Base-by-base conservation (phyloP, 768 basidiomycete species). In the Pleurotus sapidus region DNA sequence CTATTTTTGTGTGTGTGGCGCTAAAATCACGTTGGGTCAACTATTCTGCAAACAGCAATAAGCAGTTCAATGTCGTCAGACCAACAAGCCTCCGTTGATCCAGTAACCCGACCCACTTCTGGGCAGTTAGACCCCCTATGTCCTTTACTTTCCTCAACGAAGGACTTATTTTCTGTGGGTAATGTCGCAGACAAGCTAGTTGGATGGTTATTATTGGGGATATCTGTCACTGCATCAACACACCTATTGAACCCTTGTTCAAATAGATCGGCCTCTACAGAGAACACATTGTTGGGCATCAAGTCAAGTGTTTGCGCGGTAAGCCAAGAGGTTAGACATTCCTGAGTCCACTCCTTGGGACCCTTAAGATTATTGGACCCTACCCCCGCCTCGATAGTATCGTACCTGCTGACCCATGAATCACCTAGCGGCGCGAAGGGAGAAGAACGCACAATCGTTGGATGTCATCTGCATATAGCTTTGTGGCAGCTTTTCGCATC, bases 401-500 rank as follows among this genome's bases (percentile, higher is more conserved):
- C 57, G 40, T 68, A 70, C 14, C 68, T 70, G 37, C 2, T 27
- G 15, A 39, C 15, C 1, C 23, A 11, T 38, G n/a, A 39, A 8
- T 8, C 3, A 6, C 8, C 27, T 27, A 8, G 27, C 8, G 27
- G 8, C 8, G 1, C 5, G 27, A 20, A n/a, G 5, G 9, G 12
- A 4, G 6, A 11, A 8, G 2, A 2, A 60, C 70, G 58, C 66
- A 84, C 74, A 83, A 49, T 14, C 62, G 68, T 23, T 82, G 72
- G 18, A 84, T 81, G 56, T 84, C 82, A 1, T 70, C 55, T 14
- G 65, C 66, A 59, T 84, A 84, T 14, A 68, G 15, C 3, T 61
- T 60, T 34, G 83, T 50, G 0, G 77, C 75, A 2, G 74, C 73
- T 57, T 79, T 78, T 51, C 77, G 73, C 48, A 72, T 73, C 5